Evolutionary conservation across 495 filamentous ascomycete genomes (phyloP).

Genomic region (Elasticomyces elasticus): DNA sequence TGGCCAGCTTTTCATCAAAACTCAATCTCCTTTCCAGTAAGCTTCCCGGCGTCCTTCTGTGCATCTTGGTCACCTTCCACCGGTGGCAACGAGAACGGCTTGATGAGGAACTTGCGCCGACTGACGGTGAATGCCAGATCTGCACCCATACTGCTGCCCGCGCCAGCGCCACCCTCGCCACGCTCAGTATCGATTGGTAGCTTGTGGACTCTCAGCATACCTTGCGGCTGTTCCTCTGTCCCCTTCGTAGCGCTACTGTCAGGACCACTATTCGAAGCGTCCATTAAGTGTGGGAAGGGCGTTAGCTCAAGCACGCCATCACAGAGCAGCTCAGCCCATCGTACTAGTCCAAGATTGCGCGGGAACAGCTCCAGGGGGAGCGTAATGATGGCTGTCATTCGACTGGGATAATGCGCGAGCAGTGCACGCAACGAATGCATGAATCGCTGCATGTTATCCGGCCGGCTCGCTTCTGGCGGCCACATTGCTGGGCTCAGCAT

Average conservation of each 20-base stretch:
- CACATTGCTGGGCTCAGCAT: slow-evolving; percentile 79
- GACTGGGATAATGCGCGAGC: slow-evolving; percentile 52
- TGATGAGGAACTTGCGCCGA: slow-evolving; percentile 72
- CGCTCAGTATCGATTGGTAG: slow-evolving; percentile 80
- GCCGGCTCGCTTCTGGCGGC: slow-evolving; percentile 52
- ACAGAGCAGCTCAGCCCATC: slow-evolving; percentile 78
- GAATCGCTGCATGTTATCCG: slow-evolving; percentile 69
- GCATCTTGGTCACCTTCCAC: slow-evolving; percentile 69
- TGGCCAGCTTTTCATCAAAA: slow-evolving; percentile 40
- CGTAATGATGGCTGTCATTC: slow-evolving; percentile 66
- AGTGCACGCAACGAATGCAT: slow-evolving; percentile 69
- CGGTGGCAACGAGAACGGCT: slow-evolving; percentile 81
- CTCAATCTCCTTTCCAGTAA: slow-evolving; percentile 58
- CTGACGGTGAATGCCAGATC: slow-evolving; percentile 86
- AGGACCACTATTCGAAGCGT: slow-evolving; percentile 43
- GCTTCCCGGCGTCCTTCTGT: slow-evolving; percentile 43
- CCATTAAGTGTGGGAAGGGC: slow-evolving; percentile 60
- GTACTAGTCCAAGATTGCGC: slow-evolving; percentile 62
- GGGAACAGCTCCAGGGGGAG: slow-evolving; percentile 74
- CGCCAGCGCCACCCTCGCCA: slow-evolving; percentile 65
- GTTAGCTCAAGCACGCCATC: slow-evolving; percentile 85
- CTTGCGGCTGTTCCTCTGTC: slow-evolving; percentile 70
- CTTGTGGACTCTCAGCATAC: slow-evolving; percentile 70
- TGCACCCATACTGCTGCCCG: slow-evolving; percentile 53
- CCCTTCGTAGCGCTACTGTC: slow-evolving; percentile 39